Evolutionary conservation across 2,329 filamentous ascomycete genomes (phyloP).

Genomic region (Ilyonectria robusta): DNA sequence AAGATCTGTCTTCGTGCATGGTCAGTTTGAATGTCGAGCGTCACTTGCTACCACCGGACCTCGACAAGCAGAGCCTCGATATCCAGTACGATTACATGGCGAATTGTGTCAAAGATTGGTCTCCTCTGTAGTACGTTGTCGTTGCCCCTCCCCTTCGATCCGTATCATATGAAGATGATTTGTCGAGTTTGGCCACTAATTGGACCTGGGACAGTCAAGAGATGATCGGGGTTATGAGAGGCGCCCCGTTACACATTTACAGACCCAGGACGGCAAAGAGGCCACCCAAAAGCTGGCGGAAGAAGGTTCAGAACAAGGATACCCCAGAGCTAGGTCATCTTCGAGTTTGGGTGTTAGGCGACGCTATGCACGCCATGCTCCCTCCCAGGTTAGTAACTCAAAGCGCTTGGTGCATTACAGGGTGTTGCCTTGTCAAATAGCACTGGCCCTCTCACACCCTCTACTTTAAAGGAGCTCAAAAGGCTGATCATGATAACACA

Average conservation of each 20-base stretch:
- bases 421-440: neutral
- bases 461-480: neutral
- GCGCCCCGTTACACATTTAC: neutral
- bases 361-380: neutral
- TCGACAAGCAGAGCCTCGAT: neutral
- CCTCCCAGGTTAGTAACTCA: neutral
- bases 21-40: neutral
- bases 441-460: neutral
- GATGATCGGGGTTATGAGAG: neutral
- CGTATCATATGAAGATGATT: neutral
- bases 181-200: neutral
- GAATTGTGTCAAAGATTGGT: neutral
- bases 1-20: neutral
- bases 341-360: neutral
- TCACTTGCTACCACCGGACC: neutral
- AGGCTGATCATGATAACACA: neutral
- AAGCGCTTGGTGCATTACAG: neutral
- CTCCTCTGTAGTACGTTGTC: neutral
- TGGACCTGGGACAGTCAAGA: neutral
- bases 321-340: neutral
- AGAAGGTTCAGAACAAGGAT: neutral
- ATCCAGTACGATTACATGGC: neutral
- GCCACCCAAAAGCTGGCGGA: neutral
- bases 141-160: neutral
- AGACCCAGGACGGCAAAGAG: neutral